These are phyloP conservation scores for Rutstroemia sp. DNA, from an alignment of 2,329 filamentous ascomycete genomes.

Conservation along the genomic window DNA sequence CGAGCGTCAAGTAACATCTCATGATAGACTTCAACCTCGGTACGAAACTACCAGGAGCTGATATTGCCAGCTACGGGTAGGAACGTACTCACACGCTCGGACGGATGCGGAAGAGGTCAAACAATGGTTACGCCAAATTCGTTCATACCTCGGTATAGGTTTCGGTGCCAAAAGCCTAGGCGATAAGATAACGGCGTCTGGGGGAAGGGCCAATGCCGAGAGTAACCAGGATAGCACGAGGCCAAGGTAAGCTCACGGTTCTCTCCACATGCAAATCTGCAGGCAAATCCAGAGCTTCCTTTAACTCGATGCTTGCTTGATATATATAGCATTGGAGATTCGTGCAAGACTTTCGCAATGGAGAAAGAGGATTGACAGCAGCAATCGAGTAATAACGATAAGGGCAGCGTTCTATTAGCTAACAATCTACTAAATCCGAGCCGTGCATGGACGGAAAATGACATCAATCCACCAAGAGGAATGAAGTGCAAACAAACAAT, in stretches of 20 bases:
- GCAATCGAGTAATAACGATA: too few species aligned
- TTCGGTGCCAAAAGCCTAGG: background rate
- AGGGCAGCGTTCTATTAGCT: too few species aligned
- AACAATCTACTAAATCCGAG: too few species aligned
- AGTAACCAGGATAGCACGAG: background rate
- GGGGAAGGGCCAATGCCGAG: background rate
- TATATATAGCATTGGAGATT: too few species aligned
- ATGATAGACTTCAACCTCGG: too few species aligned
- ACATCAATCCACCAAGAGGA: background rate
- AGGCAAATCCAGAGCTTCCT: background rate
- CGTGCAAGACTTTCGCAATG: too few species aligned
- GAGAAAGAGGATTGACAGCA: too few species aligned
- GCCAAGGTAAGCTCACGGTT: too few species aligned
- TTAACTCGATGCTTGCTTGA: background rate
- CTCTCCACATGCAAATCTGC: background rate
- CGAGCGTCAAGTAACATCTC: too few species aligned
- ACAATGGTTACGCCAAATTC: background rate
- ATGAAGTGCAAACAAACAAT: background rate
- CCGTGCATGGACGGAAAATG: background rate
- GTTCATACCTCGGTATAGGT: slow-evolving; percentile 3
- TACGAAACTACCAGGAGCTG: background rate
- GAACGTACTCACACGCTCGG: background rate
- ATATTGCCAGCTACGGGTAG: background rate
- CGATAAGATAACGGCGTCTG: slow-evolving; percentile 5
- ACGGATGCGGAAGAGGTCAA: background rate